These are phyloP conservation scores for Pyrenula aspistea DNA, from an alignment of 495 filamentous ascomycete species.

Conservation along the genomic window DNA sequence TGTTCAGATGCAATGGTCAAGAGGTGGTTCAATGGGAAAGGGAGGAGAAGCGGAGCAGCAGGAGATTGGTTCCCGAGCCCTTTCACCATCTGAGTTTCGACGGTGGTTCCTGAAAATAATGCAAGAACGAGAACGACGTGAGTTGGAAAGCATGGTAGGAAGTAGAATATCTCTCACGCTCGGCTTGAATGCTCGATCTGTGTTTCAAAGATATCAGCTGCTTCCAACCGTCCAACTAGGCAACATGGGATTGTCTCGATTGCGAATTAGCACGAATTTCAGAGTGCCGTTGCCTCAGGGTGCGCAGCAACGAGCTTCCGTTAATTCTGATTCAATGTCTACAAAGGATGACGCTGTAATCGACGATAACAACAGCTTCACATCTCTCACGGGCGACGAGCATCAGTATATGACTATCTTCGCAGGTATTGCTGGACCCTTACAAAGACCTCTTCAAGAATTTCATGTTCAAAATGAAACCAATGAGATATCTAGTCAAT, in stretches of 20 bases:
- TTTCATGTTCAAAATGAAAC: constrained; percentile 14
- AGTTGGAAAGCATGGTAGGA: constrained; percentile 29
- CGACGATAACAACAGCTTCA: constrained; percentile 1
- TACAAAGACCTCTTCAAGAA: constrained; percentile 13
- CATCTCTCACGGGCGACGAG: not conserved
- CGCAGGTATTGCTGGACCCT: constrained; percentile 18
- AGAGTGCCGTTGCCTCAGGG: constrained; percentile 8
- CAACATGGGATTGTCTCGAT: constrained; percentile 15
- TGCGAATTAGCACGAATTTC: constrained; percentile 24
- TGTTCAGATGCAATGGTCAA: constrained; percentile 29
- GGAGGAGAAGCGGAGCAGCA: constrained; percentile 16
- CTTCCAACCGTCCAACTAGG: constrained; percentile 10
- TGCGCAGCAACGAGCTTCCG: not conserved
- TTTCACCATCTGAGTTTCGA: constrained; percentile 34
- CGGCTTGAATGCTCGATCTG: constrained; percentile 28
- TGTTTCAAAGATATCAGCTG: constrained; percentile 20
- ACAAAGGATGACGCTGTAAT: constrained; percentile 7
- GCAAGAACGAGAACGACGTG: constrained; percentile 27
- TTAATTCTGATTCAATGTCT: constrained; percentile 4
- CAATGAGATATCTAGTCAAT: constrained; percentile 11
- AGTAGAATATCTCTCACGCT: constrained; percentile 28
- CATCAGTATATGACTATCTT: constrained; percentile 19
- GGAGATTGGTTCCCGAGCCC: constrained; percentile 29
- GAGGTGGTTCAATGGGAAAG: constrained; percentile 21
- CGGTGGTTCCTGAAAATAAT: constrained; percentile 36